Evolutionary conservation across 2,329 filamentous ascomycete species (phyloP), one percentile per base, ranked within the genome.

Genomic region (Aureobasidium sp.): DNA sequence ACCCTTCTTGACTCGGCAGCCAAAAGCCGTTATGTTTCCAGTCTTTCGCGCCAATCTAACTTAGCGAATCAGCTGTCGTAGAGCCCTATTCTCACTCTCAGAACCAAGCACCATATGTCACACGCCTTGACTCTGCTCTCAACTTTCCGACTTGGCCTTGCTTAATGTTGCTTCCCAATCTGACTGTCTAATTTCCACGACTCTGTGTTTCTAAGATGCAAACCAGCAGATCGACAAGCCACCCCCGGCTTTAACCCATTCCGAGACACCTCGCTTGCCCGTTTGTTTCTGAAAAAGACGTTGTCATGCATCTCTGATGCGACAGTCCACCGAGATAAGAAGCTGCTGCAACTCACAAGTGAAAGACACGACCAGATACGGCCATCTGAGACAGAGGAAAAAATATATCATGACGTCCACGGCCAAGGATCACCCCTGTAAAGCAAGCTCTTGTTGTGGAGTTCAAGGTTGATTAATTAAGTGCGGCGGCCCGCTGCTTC

Each of bases 231-330:
- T 58, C 42, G 27, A 30, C 50, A 47, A 48, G 54, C 54, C 54
- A 58, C 54, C 42, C 30, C 54, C 54, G 29, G 41, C 54, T 47
- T 14, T 14, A 7, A 8, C n/a, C 37, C 14, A 42, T 16, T 48
- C 54, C 54, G 54, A 58, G 54, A 58, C 54, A 58, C 41, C 10
- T 58, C 42, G 54, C 54, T 57, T 57, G 53, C 29, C 41, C 39
- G 41, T 32, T 34, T 30, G 7, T 11, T 9, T 44, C 50, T 14
- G 21, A 32, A 25, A 27, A 11, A 30, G 39, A 57, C 53, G 29
- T 57, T 44, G 27, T 27, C 50, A 42, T 41, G 50, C 37, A 5
- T 42, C 25, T 36, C 25, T 32, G 21, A 37, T 54, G 13, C 50
- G 9, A 21, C 42, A 37, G 27, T 7, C 25, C 37, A 21, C 21